Conservation (phyloP, 164 flowering plant species). For the Santalum album region DNA sequence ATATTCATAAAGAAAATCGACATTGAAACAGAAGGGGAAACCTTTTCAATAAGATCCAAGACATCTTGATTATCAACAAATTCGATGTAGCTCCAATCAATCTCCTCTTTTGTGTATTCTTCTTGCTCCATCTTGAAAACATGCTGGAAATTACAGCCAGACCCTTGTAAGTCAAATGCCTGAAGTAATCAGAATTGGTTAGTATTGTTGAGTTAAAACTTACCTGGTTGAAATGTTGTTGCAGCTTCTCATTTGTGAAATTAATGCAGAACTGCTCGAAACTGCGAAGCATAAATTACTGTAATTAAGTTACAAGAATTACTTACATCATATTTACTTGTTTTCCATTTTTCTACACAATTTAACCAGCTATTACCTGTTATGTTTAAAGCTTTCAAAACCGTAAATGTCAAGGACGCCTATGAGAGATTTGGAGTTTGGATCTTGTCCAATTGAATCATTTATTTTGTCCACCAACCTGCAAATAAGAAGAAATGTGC, state of each 20-base stretch:
- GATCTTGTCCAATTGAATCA: conserved; percentile 67
- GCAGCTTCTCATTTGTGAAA: conserved; percentile 75
- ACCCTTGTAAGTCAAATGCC: neutral
- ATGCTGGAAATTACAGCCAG: conserved; percentile 37
- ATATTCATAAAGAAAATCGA: too few species aligned
- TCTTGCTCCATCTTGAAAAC: conserved; percentile 91
- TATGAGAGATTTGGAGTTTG: conserved; percentile 50
- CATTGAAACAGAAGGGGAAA: conserved; percentile 6
- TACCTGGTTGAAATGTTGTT: conserved; percentile 83
- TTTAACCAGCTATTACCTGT: conserved; percentile 39
- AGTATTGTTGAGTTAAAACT: neutral
- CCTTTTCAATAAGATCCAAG: conserved; percentile 82
- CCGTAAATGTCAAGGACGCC: conserved; percentile 88
- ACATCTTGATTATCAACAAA: conserved; percentile 86
- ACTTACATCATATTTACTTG: too few species aligned
- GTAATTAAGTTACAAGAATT: conserved; percentile 8
- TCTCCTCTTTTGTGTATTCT: conserved; percentile 71
- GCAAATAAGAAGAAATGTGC: conserved; percentile 12
- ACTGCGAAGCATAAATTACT: conserved; percentile 27
- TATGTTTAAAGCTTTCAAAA: conserved; percentile 71
- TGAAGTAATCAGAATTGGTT: neutral
- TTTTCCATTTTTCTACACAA: too few species aligned
- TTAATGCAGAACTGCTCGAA: conserved; percentile 84
- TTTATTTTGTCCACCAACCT: conserved; percentile 78
- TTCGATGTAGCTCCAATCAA: conserved; percentile 81